Base-by-base conservation (phyloP, 2,329 filamentous ascomycete genomes). In the Leptographium wingfieldii region DNA sequence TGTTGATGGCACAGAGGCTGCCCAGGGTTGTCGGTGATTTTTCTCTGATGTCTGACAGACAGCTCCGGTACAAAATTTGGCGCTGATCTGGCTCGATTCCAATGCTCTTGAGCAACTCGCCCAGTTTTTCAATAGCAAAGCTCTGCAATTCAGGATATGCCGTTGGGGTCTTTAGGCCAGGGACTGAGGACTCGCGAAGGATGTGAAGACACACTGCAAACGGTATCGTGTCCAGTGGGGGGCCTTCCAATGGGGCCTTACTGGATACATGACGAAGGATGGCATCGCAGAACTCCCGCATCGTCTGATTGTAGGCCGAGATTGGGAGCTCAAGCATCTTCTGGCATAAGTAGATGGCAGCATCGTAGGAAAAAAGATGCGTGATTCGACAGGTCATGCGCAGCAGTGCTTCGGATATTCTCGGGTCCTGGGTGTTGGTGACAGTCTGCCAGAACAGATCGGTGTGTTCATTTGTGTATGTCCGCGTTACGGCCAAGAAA, bases 371-470 rank as follows among this genome's bases (percentile, higher is more conserved):
- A 59, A 80, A 77, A 10, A 85, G 70, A 46, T 76, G 72, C 1
- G 75, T 67, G 49, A 82, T 78, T 22, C 70, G 62, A 3, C 67
- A 69, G 35, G 80, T 70, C 82, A 95, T 88, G 22, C 78, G 77
- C 55, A 92, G 77, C 29, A 95, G 81, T 33, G 92, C 91, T 56
- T 91, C 85, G 9, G 89, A 85, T n/a, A 92, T 85, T 60, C 91
- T 82, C 4, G 88, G 86, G 69, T 97, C 91, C 67, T 92, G 90
- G 62, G 87, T 91, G 29, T 85, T 84, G 6, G 82, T 86, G 57
- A 96, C 84, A 0, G 89, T 89, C 62, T 86, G 83, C 92, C 92
- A 97, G 63, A 96, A 82, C 19, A 82, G 79, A 68, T 96, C 87
- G 1, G 88, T 88, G 67, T 95, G 87, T 25, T 79, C 73, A 40